Evolutionary conservation across 176 grass and related monocot species (phyloP).

Genomic region (Leersia perrieri): DNA sequence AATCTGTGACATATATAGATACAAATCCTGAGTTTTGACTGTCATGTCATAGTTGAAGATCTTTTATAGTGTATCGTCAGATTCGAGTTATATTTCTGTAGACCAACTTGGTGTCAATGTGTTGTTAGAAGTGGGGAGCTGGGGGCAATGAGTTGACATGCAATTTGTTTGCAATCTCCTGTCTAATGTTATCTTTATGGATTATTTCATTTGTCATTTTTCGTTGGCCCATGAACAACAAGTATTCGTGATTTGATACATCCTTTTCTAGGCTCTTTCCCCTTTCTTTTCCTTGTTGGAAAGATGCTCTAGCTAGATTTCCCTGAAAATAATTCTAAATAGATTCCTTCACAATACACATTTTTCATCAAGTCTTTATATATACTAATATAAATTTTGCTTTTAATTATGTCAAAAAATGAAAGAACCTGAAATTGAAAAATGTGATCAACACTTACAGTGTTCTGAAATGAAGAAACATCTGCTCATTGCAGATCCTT

Average conservation of each 20-base stretch:
- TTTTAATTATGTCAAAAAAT: background rate
- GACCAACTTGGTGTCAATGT: slow-evolving; percentile 9
- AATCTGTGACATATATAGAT: background rate
- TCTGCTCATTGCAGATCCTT: slow-evolving; percentile 77
- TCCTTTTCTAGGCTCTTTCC: background rate
- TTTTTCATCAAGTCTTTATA: too few species aligned
- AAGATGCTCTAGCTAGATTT: background rate
- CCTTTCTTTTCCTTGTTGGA: background rate
- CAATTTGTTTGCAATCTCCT: slow-evolving; percentile 47
- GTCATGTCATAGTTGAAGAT: background rate
- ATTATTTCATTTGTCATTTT: slow-evolving; percentile 39
- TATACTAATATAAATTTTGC: background rate
- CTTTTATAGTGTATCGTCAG: background rate
- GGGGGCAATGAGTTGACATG: slow-evolving; percentile 38
- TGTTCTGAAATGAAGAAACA: slow-evolving; percentile 17
- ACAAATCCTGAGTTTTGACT: background rate
- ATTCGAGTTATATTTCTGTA: slow-evolving; percentile 17
- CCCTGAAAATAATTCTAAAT: background rate
- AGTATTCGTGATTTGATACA: background rate
- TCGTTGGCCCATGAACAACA: slow-evolving; percentile 3
- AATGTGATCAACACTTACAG: background rate
- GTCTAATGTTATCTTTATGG: slow-evolving; percentile 27
- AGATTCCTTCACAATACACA: background rate
- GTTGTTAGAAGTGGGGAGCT: slow-evolving; percentile 21
- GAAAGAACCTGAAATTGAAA: background rate